Base-by-base conservation (phyloP, 129 eudicot genomes). In the Flaveria trinervia region DNA sequence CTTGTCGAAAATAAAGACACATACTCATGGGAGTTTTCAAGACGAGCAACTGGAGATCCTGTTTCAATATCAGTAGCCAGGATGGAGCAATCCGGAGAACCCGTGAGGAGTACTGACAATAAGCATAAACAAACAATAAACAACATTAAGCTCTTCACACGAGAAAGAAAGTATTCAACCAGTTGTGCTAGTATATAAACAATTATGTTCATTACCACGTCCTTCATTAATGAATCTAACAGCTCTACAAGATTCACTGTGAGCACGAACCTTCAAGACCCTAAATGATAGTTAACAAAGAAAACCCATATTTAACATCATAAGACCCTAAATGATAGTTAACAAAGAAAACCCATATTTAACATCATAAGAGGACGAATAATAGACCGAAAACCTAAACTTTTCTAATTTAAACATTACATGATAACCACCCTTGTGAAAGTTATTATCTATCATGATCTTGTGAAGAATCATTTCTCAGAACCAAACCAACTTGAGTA, bases 201-300 rank as follows among this genome's bases (percentile, higher is more conserved):
- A 56, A 11, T n/a, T n/a, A 49, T 44, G 16, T 23, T 18, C 56
- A 74, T 83, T 88, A 93, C 98, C 98, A 14, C 86, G 89, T 62
- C 98, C 98, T 46, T 91, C 97, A n/a, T 89, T 87, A 71, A 93
- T 85, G 80, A 93, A 93, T 56, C 98, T 89, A 72, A 85, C 83
- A 16, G 98, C 87, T 85, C 98, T 89, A 78, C 97, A 87, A 22
- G 98, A 90, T 82, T 91, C 89, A 9, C 77, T 78, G 72, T 93
- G 98, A 3, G 97, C 96, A 71, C 83, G 80, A 74, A 93, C 96
- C 84, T 88, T 85, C 83, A 88, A 86, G 54, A 87, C 71, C 91
- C 98, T 93, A 74, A 57, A 70, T 66, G 41, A 72, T 45, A 43
- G n/a, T 66, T 67, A 10, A 45, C n/a, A 82, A 12, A 45, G 25